Evolutionary conservation across 805 yeast genomes (phyloP), one percentile per base, ranked within the genome.

Genomic region (Candida pseudoglaebosa): DNA sequence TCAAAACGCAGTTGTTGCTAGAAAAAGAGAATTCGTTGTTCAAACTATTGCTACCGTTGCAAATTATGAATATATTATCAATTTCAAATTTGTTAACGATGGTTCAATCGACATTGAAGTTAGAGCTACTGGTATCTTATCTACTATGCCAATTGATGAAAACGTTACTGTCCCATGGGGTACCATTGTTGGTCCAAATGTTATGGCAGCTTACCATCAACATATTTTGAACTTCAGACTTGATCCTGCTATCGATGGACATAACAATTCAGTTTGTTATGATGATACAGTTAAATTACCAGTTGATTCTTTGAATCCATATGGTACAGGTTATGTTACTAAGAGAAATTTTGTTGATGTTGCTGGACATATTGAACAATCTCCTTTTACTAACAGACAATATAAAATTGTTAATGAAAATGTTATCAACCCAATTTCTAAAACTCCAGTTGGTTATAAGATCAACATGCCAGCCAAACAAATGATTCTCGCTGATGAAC

Each of bases 31-130:
- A 59, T 79, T 84, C 49, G 80, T 84, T 32, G 75, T 84, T 45
- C 91, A 84, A 67, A 82, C 87, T 39, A 80, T 84, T 55, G 87
- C 90, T 22, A 84, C 93, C 28, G 91, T 84, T 45, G 88, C 89
- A 43, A 84, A 84, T 70, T 84, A 84, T 66, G 93, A 84, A 66
- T 84, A 84, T 67, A 75, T 82, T 47, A 60, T 84, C 50, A 83
- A 83, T 64, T 66, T 80, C 56, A 75, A 82, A 56, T 79, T 84
- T 53, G 84, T 80, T 52, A 87, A 78, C 62, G 88, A 82, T 48
- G 95, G 90, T 53, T 80, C 82, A 39, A 80, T 84, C 51, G 80
- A 79, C 47, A 79, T 84, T 44, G 88, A 85, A 60, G 82, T 82
- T 43, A 75, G 91, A 66, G 93, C 93, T 44, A 84, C 95, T 41